phyloP scores from a whole-genome alignment of 2,329 filamentous ascomycete genomes.

The Aschersonia sp. region DNA sequence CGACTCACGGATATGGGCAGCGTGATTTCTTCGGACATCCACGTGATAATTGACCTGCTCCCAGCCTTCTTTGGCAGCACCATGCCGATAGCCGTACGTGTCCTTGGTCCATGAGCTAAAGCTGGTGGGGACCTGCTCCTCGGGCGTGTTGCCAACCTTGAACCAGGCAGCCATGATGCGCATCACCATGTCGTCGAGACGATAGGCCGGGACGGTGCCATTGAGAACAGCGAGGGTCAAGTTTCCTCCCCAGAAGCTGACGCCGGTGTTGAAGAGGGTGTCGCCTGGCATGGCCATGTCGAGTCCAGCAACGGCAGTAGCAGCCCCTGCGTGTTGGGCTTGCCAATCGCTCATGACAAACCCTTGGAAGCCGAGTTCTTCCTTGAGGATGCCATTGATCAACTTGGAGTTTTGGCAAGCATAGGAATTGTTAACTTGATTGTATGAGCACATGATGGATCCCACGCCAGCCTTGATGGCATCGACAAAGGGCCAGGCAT shows the following conservation, averaged over 20 bases:
- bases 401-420: constrained; percentile 66
- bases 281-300: constrained; percentile 91
- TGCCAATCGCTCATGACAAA: constrained; percentile 74
- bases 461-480: constrained; percentile 54
- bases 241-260: constrained; percentile 73
- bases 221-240: constrained; percentile 79
- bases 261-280: constrained; percentile 57
- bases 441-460: constrained; percentile 54
- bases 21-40: constrained; percentile 70
- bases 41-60: constrained; percentile 67
- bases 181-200: constrained; percentile 83
- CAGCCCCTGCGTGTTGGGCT: constrained; percentile 56
- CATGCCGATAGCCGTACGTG: constrained; percentile 58
- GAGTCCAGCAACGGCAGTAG: constrained; percentile 55
- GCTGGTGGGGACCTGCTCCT: constrained; percentile 45
- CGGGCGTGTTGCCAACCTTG: constrained; percentile 44
- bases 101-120: constrained; percentile 80
- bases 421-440: constrained; percentile 70
- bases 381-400: constrained; percentile 63
- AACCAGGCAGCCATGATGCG: constrained; percentile 63
- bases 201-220: constrained; percentile 74
- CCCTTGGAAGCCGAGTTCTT: constrained; percentile 68
- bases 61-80: constrained; percentile 43
- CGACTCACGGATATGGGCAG: constrained; percentile 56
- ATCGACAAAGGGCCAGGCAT: constrained; percentile 67